Conservation (phyloP, 2,329 filamentous ascomycete genomes). For the Sporothrix variecibatus region DNA sequence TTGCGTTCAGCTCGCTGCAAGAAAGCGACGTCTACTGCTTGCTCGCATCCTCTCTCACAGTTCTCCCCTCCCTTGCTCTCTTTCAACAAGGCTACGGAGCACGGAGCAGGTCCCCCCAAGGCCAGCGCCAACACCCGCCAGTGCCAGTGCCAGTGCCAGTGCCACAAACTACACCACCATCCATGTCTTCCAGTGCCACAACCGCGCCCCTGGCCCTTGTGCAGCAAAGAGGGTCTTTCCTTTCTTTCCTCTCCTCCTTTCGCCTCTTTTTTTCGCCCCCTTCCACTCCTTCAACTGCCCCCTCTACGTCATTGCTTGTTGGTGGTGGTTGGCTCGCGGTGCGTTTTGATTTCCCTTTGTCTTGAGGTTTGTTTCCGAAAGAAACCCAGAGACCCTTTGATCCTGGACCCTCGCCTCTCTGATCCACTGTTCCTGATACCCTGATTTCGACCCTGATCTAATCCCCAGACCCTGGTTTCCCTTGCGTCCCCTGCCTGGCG, state of each 20-base stretch:
- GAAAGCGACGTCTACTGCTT: not conserved
- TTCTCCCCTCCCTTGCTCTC: not conserved
- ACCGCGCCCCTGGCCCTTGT: not conserved
- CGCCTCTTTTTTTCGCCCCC: not conserved
- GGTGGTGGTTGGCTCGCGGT: not conserved
- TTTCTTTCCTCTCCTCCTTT: not conserved
- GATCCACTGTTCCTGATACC: not conserved
- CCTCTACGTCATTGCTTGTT: not conserved
- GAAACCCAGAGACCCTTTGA: not conserved
- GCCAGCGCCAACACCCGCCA: not conserved
- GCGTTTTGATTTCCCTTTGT: not conserved
- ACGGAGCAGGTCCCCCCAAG: conserved; percentile 3
- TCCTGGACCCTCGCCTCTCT: not conserved
- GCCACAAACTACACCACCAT: not conserved
- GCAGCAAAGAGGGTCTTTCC: not conserved
- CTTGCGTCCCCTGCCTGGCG: not conserved
- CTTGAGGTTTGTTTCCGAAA: not conserved
- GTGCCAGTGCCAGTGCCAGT: not conserved
- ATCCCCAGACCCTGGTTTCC: not conserved
- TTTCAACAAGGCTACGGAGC: conserved; percentile 9
- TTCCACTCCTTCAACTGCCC: not conserved
- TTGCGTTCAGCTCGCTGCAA: not conserved
- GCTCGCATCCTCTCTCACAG: not conserved
- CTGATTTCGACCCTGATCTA: not conserved
- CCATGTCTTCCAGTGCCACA: not conserved